phyloP scores from a whole-genome alignment of 164 flowering plant species.

The Stephania japonica region DNA sequence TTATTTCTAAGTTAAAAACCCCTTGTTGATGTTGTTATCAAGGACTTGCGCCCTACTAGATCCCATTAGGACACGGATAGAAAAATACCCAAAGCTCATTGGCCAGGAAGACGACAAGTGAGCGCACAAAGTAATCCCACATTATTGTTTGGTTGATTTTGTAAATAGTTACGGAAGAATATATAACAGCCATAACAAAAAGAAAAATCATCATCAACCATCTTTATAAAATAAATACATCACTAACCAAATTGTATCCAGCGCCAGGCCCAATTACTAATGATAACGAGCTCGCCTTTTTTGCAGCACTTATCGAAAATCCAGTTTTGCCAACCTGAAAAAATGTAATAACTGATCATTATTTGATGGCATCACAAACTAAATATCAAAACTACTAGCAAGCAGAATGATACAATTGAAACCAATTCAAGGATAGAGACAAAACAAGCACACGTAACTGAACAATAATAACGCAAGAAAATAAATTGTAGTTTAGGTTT shows the following conservation, averaged over 20 bases:
- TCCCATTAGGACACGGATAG: no score
- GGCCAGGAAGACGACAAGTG: no score
- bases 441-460: not conserved
- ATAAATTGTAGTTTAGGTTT: not conserved
- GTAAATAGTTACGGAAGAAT: not conserved
- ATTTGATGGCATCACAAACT: not conserved
- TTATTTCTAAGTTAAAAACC: no score
- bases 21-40: no score
- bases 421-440: not conserved
- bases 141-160: not conserved
- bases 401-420: not conserved
- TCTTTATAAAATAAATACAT: not conserved
- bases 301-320: constrained; percentile 72
- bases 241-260: constrained; percentile 89
- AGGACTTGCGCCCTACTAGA: no score
- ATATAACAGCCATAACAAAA: not conserved
- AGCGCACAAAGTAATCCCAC: not conserved
- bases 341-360: not conserved
- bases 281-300: constrained; percentile 37
- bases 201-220: not conserved
- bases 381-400: not conserved
- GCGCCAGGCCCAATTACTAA: constrained; percentile 92
- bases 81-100: no score
- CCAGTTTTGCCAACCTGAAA: constrained; percentile 65
- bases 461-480: not conserved